Conservation (phyloP, 306 rosid species). For the Fagus crenata region DNA sequence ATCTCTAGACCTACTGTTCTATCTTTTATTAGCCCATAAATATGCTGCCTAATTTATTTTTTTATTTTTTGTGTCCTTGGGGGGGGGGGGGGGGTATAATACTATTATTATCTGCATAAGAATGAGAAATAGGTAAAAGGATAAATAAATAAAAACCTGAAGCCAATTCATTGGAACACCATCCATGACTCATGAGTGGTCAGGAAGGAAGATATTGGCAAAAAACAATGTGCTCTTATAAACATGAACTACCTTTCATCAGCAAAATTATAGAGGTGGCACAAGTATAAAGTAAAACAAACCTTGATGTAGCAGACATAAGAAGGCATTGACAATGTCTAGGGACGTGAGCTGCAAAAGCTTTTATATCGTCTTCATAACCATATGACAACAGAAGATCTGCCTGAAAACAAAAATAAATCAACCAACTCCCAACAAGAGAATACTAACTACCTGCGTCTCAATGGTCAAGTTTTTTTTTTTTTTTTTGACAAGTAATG, state of each 20-base stretch:
- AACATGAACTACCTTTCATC: conserved; percentile 21
- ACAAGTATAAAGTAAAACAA: conserved; percentile 30
- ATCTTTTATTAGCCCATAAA: conserved; percentile 2
- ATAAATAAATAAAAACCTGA: not conserved
- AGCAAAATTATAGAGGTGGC: conserved; percentile 8
- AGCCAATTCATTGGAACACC: not conserved
- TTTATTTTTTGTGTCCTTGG: too few relatives aligned
- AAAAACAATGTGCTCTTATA: conserved; percentile 14
- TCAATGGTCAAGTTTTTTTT: not conserved
- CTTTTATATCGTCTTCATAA: conserved; percentile 83
- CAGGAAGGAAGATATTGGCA: not conserved
- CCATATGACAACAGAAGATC: conserved; percentile 94
- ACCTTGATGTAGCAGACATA: conserved; percentile 98
- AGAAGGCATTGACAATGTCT: conserved; percentile 92
- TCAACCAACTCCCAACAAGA: conserved; percentile 17
- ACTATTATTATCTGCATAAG: not conserved
- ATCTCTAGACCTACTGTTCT: not conserved
- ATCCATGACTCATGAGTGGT: conserved; percentile 11
- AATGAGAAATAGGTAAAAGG: not conserved
- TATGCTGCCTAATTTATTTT: not conserved
- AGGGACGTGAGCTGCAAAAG: conserved; percentile 74
- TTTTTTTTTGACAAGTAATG: too few relatives aligned
- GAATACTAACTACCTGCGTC: not conserved
- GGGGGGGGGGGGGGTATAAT: too few relatives aligned
- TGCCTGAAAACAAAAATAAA: conserved; percentile 63